Evolutionary conservation across 2,329 filamentous ascomycete genomes (phyloP), one percentile per base, ranked within the genome.

Genomic region (Stachybotrys chlorohalonatus): DNA sequence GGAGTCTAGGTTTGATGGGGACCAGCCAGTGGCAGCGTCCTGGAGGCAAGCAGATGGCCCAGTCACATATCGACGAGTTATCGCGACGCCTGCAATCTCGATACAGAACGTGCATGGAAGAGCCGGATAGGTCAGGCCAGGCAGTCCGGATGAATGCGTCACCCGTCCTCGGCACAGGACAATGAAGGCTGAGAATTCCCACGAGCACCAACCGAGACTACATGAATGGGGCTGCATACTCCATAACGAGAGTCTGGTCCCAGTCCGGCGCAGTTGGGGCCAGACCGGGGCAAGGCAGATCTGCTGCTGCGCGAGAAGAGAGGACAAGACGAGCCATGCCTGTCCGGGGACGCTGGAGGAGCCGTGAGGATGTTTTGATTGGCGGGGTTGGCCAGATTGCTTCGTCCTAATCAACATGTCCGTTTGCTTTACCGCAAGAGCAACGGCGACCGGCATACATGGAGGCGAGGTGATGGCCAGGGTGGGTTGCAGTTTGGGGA

Each of bases 61-160:
- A 65, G 61, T 65, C 61, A 64, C 63, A 56, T 53, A 57, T 56
- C 61, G 59, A 58, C 56, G 51, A 63, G 62, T 59, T 65, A 65
- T 65, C 63, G 56, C 60, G 49, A 15, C 31, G 49, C 49, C 31
- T 51, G 49, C 49, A 51, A 32, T 51, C 49, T 32, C 49, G 49
- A 51, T 31, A 49, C n/a, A 9, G 47, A 48, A 49, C 7, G 47
- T 15, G 17, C 17, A 31, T 17, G 47, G 47, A 11, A 49, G 47
- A 49, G 47, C 47, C 11, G 47, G 24, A 51, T 51, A 36, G 49
- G 13, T 6, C n/a, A 48, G 47, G 47, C 47, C 9, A 13, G 47
- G 47, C 47, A n/a, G 24, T 16, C 2, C 6, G 24, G 24, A 48
- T 2, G 47, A 4, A 48, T 48, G 47, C 9, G 15, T 16, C n/a